Evolutionary conservation across 2,329 filamentous ascomycete genomes (phyloP), one percentile per base, ranked within the genome.

Genomic region (Aspergillus chevalieri): DNA sequence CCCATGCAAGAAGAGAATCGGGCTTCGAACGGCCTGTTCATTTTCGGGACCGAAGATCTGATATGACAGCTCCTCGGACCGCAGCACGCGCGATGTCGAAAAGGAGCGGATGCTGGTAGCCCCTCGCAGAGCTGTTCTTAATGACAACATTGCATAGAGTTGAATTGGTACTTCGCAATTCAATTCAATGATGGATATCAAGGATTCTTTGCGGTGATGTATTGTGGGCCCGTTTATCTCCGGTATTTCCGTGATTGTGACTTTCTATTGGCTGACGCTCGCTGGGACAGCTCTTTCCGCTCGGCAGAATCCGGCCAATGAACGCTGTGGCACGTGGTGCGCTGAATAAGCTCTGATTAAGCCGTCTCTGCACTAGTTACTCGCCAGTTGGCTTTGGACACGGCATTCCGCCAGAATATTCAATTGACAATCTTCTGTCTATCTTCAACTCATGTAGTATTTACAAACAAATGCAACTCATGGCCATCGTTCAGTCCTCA

Each of bases 1-100:
- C 1, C 93, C 92, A 67, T 97, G 92, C 63, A 97, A 82, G 57
- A 97, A 87, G 53, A 97, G 72, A 55, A 97, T 89, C 2, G 91
- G 87, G 47, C 75, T 73, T 49, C 71, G 57, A 43, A 58, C 58
- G 42, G 57, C 47, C 47, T 65, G 54, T n/a, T 60, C 59, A 19
- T 57, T 65, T 51, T 69, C 64, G 2, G 67, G 66, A 14, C 65
- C 65, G 45, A 64, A 67, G 42, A 69, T 62, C 47, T 70, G 65
- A 49, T 65, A 69, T 1, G 67, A 61, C 21, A 70, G 60, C 48
- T 69, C 64, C 48, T 69, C 64, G 4, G 57, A 51, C 6, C 53
- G 60, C 39, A 54, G 55, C 3, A 57, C 47, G 7, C 61, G 54
- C 2, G 64, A 57, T 17, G 67, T 67, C 4, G 67, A 69, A 50